Evolutionary conservation across 768 basidiomycete genomes (phyloP).

Genomic region (Tubosaeta sp.): DNA sequence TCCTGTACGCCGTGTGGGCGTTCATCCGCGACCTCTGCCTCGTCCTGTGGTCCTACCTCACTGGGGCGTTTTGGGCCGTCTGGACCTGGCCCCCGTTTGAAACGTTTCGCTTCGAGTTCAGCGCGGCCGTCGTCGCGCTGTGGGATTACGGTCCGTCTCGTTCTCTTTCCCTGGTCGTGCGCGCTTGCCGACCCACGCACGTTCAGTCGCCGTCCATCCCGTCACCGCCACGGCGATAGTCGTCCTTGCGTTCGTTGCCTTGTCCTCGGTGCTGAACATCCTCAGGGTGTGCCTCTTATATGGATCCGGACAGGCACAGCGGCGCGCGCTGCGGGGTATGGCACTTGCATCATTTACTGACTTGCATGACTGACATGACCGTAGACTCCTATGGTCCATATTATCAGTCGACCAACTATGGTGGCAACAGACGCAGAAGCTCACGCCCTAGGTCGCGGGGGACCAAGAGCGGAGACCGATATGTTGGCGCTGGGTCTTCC

Average conservation of each 20-base stretch:
- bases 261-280: slow-evolving; percentile 1
- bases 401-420: slow-evolving; percentile 20
- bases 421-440: slow-evolving; percentile 12
- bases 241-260: slow-evolving; percentile 10
- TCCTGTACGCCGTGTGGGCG: slow-evolving; percentile 9
- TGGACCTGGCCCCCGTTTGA: slow-evolving; percentile 25
- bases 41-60: slow-evolving; percentile 7
- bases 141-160: slow-evolving; percentile 12
- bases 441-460: slow-evolving; percentile 11
- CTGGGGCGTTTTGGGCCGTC: slow-evolving; percentile 2
- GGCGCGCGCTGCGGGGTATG: slow-evolving; percentile 9
- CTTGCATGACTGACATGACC: background rate
- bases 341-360: background rate
- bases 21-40: slow-evolving; percentile 2
- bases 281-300: background rate
- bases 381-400: slow-evolving; percentile 12
- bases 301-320: slow-evolving; percentile 1
- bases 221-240: slow-evolving; percentile 3
- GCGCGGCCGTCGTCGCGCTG: slow-evolving; percentile 6
- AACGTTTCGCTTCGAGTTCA: slow-evolving; percentile 14
- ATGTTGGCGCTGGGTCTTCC: background rate
- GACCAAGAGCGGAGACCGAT: background rate
- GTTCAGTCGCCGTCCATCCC: slow-evolving; percentile 11
- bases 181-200: too few species aligned
- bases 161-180: background rate